Evolutionary conservation across 441 rosid species (phyloP).

Genomic region (Croton laevigatus): DNA sequence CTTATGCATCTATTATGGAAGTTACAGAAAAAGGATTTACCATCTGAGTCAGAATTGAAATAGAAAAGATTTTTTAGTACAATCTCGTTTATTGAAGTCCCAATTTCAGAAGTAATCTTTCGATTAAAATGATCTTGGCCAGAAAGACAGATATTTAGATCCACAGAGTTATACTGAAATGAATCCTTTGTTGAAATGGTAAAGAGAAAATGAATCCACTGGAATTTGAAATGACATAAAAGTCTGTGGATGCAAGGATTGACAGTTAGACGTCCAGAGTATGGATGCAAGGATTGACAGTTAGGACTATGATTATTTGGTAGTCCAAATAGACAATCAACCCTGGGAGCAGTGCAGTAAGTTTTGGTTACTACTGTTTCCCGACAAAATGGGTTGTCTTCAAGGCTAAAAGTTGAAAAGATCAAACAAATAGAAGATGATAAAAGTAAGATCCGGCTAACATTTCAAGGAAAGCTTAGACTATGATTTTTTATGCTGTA

Average conservation of each 20-base stretch:
- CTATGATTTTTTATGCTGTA: too few relatives aligned
- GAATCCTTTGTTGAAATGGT: slow-evolving; percentile 45
- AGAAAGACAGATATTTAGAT: slow-evolving; percentile 49
- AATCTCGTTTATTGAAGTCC: slow-evolving; percentile 37
- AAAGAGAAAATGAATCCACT: slow-evolving; percentile 56
- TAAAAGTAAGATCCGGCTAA: neutral
- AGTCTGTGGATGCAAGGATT: slow-evolving; percentile 32
- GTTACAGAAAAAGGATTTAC: too few relatives aligned
- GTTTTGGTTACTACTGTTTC: slow-evolving; percentile 24
- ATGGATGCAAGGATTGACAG: slow-evolving; percentile 38
- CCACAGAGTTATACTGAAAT: slow-evolving; percentile 34
- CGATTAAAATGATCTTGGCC: slow-evolving; percentile 25
- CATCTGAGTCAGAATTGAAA: too few relatives aligned
- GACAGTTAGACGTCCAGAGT: slow-evolving; percentile 45
- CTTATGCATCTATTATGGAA: neutral
- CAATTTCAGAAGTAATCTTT: slow-evolving; percentile 28
- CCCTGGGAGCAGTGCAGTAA: slow-evolving; percentile 31
- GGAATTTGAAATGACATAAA: slow-evolving; percentile 36
- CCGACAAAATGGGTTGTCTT: slow-evolving; percentile 51
- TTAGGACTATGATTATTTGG: slow-evolving; percentile 42
- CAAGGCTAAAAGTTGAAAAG: slow-evolving; percentile 42
- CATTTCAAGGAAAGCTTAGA: neutral
- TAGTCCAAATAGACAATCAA: slow-evolving; percentile 28
- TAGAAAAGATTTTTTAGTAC: too few relatives aligned
- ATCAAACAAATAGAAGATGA: neutral